Evolutionary conservation across 2,329 filamentous ascomycete species (phyloP).

Genomic region (Diaporthe sp.): DNA sequence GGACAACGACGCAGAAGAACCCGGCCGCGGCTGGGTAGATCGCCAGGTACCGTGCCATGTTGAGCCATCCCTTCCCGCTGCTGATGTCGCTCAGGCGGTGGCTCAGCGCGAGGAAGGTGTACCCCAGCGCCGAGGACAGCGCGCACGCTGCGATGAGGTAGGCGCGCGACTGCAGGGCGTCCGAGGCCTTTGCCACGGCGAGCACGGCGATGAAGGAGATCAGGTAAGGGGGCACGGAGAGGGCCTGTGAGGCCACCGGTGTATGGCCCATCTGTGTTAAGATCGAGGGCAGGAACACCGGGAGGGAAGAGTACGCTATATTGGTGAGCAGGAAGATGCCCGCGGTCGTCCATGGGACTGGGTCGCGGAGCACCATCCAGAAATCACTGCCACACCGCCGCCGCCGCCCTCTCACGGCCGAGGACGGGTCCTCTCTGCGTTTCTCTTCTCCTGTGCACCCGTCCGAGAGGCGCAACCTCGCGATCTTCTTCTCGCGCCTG

Average conservation of each 20-base stretch:
- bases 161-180: constrained; percentile 73
- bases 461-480: constrained; percentile 71
- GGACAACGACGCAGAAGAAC: constrained; percentile 87
- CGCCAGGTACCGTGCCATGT: constrained; percentile 75
- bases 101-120: constrained; percentile 71
- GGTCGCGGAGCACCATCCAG: constrained; percentile 70
- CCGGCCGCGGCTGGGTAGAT: constrained; percentile 84
- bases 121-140: constrained; percentile 73
- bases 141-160: constrained; percentile 78
- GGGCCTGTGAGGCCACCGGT: constrained; percentile 77
- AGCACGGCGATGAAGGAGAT: constrained; percentile 81
- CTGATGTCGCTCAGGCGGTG: constrained; percentile 65
- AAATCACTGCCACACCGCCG: constrained; percentile 45
- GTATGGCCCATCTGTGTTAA: constrained; percentile 82
- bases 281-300: constrained; percentile 89
- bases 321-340: constrained; percentile 91
- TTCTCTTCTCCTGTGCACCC: constrained; percentile 38
- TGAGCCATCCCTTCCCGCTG: constrained; percentile 39
- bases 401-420: background rate
- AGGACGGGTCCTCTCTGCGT: constrained; percentile 44
- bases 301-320: constrained; percentile 88
- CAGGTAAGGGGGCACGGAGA: constrained; percentile 86
- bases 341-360: constrained; percentile 81
- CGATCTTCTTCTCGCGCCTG: constrained; percentile 76
- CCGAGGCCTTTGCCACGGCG: constrained; percentile 79